Evolutionary conservation across 768 basidiomycete species (phyloP).

Genomic region (Collybia nuda): DNA sequence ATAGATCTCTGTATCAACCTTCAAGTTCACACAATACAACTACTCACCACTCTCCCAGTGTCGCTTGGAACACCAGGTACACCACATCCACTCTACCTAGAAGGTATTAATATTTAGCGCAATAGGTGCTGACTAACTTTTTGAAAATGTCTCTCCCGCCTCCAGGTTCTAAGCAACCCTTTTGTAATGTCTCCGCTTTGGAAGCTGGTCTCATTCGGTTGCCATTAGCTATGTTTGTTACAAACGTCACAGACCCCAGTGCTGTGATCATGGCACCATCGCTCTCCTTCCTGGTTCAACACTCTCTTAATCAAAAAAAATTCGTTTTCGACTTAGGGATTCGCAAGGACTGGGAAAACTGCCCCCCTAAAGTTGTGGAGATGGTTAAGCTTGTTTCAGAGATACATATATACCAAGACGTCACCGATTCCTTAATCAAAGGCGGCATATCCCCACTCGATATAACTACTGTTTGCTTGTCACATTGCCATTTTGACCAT

Average conservation of each 20-base stretch:
- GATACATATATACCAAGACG: constrained; percentile 33
- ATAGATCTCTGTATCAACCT: background rate
- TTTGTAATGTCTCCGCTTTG: constrained; percentile 54
- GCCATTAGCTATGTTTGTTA: constrained; percentile 34
- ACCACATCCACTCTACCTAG: no score
- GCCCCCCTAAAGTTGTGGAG: constrained; percentile 31
- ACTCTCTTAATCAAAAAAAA: constrained; percentile 37
- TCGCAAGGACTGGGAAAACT: constrained; percentile 44
- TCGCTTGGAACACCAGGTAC: no score
- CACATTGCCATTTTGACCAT: constrained; percentile 58
- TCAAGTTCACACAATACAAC: no score
- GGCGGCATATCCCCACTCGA: constrained; percentile 46
- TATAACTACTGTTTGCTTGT: constrained; percentile 44
- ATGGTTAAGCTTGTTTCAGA: constrained; percentile 22
- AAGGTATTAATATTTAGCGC: no score
- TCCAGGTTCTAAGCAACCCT: constrained; percentile 43
- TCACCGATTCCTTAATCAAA: constrained; percentile 45
- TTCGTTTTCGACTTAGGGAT: constrained; percentile 59
- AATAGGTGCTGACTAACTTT: no score
- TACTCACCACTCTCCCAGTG: no score
- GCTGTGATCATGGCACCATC: constrained; percentile 36
- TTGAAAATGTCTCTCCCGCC: constrained; percentile 32
- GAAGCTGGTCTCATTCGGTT: constrained; percentile 48
- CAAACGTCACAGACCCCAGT: constrained; percentile 25
- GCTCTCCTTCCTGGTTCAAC: constrained; percentile 52